Evolutionary conservation across 345 rosid species (phyloP), one percentile per base, ranked within the genome.

Genomic region (Linum lewisii): DNA sequence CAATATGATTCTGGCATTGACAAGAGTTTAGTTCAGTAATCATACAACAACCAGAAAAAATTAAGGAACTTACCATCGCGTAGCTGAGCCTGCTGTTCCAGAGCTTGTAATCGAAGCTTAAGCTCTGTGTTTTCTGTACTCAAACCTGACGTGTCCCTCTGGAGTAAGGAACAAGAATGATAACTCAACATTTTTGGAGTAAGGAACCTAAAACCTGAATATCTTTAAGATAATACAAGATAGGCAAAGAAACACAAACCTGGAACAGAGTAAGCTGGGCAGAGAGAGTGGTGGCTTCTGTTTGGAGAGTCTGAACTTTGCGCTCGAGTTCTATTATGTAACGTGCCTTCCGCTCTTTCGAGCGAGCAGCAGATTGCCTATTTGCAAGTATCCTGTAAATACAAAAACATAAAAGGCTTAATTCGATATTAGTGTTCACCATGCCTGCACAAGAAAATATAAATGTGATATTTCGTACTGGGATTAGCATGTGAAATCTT

Each of bases 311-410:
- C 70, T 85, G 91, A 47, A 90, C 91, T 76, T 87, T 87, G 63
- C 86, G 77, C 84, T 87, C 94, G 1, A 90, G 87, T 66, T 90
- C 94, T 56, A 75, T 60, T 15, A 87, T 85, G 63, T 90, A 87
- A 23, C 84, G 81, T 10, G 89, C 91, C 69, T 90, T 87, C 63
- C 95, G 81, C 79, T 90, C 96, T 68, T 87, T 90, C 7, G 94
- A 87, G 45, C 97, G 87, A 67, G 97, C 85, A 66, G 97, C 95
- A 54, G 95, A 87, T 65, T 85, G 95, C 59, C 96, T 80, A 65
- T 90, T 85, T 59, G 97, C 95, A n/a, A 87, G 74, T 58, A 87
- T 90, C 79, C 95, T 85, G 79, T 26, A 50, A 6, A 6, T 42
- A 16, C 47, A 42, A 42, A 11, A 42, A 42, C 18, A 42, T 11